phyloP scores from a whole-genome alignment of 169 alveolate species.

The Eimeria falciformis region DNA sequence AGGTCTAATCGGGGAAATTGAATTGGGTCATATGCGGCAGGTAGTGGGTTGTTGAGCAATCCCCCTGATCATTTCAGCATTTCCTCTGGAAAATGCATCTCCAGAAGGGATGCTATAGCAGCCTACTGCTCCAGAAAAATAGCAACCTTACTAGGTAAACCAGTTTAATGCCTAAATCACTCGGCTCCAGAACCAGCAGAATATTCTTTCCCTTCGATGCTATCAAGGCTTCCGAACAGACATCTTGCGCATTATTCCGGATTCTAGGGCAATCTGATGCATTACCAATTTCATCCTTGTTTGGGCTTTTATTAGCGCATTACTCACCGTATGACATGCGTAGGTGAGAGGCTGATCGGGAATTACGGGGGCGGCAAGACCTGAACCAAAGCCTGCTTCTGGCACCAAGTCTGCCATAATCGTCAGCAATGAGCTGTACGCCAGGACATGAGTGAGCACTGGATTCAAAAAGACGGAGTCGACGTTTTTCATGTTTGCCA shows the following conservation, averaged over 20 bases:
- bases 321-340: conserved; percentile 28
- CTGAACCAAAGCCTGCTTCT: conserved; percentile 60
- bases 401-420: conserved; percentile 71
- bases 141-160: too few species aligned
- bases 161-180: too few species aligned
- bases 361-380: conserved; percentile 45
- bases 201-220: too few species aligned
- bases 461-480: conserved; percentile 63
- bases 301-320: conserved; percentile 23
- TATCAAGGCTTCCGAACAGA: too few species aligned
- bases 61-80: too few species aligned
- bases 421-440: conserved; percentile 45
- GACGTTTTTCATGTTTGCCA: conserved; percentile 51
- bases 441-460: conserved; percentile 42
- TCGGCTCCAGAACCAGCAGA: too few species aligned
- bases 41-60: too few species aligned
- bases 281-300: conserved; percentile 43
- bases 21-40: too few species aligned
- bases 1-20: too few species aligned
- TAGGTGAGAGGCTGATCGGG: conserved; percentile 34
- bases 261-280: conserved; percentile 32
- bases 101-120: too few species aligned
- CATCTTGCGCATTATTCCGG: not conserved
- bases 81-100: too few species aligned
- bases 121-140: too few species aligned